Evolutionary conservation across 73 alveolate species (phyloP).

Genomic region (Blepharisma japonicum): DNA sequence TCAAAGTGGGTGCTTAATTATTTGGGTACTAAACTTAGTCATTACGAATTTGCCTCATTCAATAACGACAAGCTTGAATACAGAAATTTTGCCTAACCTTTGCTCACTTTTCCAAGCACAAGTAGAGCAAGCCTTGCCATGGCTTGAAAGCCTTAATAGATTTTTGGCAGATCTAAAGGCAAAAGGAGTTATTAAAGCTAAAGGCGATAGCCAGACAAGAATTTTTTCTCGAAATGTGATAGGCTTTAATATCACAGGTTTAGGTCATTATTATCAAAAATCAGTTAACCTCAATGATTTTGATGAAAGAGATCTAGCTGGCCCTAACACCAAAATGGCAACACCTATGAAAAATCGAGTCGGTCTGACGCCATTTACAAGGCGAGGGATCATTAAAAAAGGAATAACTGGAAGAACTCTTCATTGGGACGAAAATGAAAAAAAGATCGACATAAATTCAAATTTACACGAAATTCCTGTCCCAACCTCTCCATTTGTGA

Average conservation of each 20-base stretch:
- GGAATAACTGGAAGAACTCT: conserved; percentile 5
- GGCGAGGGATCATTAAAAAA: neutral
- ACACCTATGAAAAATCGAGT: conserved; percentile 7
- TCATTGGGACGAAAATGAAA: neutral
- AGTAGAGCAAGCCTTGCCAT: neutral
- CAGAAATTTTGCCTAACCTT: neutral
- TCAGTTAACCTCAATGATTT: neutral
- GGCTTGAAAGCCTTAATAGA: neutral
- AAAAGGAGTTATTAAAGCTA: neutral
- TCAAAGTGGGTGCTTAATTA: neutral
- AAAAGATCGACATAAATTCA: neutral
- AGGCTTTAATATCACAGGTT: neutral
- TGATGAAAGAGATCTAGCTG: conserved; percentile 3
- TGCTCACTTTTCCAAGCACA: neutral
- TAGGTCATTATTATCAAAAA: neutral
- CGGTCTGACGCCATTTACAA: too few species aligned
- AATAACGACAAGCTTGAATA: neutral
- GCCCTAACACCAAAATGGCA: neutral
- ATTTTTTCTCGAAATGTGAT: neutral
- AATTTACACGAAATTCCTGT: neutral
- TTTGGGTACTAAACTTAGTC: neutral
- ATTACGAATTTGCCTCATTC: neutral
- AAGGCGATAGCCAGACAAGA: neutral
- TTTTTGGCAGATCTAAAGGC: neutral
- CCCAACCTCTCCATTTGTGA: neutral